Evolutionary conservation across 192 early-diverging fungal species (phyloP), one percentile per base, ranked within the genome.

Genomic region (Funneliformis geosporum): DNA sequence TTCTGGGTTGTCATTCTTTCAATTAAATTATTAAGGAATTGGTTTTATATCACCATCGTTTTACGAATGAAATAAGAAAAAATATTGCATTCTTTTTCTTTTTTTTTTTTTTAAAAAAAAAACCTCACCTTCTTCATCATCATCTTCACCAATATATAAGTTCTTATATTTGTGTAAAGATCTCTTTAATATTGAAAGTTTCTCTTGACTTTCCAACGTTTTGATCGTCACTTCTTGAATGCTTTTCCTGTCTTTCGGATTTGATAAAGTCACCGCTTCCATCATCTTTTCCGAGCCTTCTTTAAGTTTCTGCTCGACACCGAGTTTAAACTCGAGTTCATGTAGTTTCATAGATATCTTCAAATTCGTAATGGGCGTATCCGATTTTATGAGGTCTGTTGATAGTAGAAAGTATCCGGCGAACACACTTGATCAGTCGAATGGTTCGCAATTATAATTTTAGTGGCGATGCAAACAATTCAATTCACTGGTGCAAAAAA

Each of bases 221-320:
- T 89, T 88, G 2, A 82, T 82, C 28, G 86, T 79, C 43, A 92
- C 85, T 47, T 90, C 90, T 18, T 82, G 83, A n/a, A 88, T 67
- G 42, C 85, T 81, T 64, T 87, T 89, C 80, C 89, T 92, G 70
- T 86, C 85, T 11, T 84, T 85, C 21, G 87, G 87, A 62, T 90
- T 84, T 78, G 87, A 86, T 43, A 86, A 84, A 7, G 79, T 65
- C 8, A 86, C 85, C 47, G 87, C 89, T 66, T 81, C 72, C 14
- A 76, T 84, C 79, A 97, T 91, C 61, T 90, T 86, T 80, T 95
- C 90, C 12, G 92, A 93, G 40, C 94, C 96, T 40, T 90, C 93
- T 79, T 92, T 88, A n/a, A 99, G 91, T 85, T 97, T 96, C 80
- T 89, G 92, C 86, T 99, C 98, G 25, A 99, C 92, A 71, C 96